Evolutionary conservation across 1,284 basidiomycete genomes (phyloP).

Genomic region (Fereydounia khargensis): DNA sequence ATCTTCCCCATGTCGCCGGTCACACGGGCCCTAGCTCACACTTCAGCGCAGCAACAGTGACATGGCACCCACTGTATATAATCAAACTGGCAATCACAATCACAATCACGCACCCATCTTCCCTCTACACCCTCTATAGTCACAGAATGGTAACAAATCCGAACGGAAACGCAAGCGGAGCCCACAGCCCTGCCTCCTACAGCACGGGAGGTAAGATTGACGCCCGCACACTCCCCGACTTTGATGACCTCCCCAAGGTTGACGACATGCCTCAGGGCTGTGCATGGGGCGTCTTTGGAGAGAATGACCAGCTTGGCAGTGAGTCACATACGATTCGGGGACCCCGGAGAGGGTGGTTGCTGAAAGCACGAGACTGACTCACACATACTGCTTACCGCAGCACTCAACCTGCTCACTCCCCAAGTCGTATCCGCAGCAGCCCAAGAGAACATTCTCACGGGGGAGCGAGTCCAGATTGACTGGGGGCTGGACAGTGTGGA

Average conservation of each 20-base stretch:
- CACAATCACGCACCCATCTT: too few relatives aligned
- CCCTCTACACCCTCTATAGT: too few relatives aligned
- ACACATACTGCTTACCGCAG: background rate
- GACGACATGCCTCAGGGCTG: conserved; percentile 26
- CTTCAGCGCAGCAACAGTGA: too few relatives aligned
- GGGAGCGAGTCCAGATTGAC: conserved; percentile 26
- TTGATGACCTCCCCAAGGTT: conserved; percentile 16
- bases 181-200: background rate
- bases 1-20: too few relatives aligned
- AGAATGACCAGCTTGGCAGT: conserved; percentile 16
- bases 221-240: conserved; percentile 7
- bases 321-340: background rate
- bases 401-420: conserved; percentile 22
- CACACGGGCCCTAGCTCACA: too few relatives aligned
- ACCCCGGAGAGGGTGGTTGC: background rate
- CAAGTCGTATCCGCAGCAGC: conserved; percentile 11
- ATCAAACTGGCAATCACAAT: too few relatives aligned
- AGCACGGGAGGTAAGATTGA: conserved; percentile 3
- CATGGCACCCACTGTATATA: too few relatives aligned
- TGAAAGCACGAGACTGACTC: background rate
- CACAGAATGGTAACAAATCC: too few relatives aligned
- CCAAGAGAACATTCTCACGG: conserved; percentile 20
- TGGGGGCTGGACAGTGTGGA: conserved; percentile 33
- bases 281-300: conserved; percentile 26
- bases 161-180: too few relatives aligned